phyloP scores from a whole-genome alignment of 179 eudicot genomes.

The Heliamphora pulchella region DNA sequence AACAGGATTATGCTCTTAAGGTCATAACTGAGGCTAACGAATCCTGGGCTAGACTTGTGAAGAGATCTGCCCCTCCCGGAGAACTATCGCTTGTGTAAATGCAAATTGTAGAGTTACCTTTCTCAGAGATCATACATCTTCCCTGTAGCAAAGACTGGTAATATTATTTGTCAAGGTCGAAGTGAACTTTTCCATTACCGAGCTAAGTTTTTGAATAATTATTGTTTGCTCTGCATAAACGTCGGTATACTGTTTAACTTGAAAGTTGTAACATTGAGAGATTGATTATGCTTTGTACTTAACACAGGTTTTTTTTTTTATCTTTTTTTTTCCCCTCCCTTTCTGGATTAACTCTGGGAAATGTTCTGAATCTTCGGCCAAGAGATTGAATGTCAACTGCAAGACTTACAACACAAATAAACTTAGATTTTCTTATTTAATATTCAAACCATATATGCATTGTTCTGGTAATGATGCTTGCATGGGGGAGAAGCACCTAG shows the following conservation, averaged over 20 bases:
- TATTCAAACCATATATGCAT: no score
- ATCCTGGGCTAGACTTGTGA: constrained; percentile 89
- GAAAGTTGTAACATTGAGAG: not conserved
- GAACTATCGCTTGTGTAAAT: constrained; percentile 78
- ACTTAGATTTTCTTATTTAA: no score
- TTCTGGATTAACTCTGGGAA: not conserved
- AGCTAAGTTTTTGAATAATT: not conserved
- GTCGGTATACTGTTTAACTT: not conserved
- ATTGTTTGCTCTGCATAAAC: not conserved
- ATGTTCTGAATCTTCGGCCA: not conserved
- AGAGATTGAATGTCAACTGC: not conserved
- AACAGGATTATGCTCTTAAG: constrained; percentile 90
- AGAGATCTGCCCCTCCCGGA: constrained; percentile 74
- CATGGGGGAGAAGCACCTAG: no score
- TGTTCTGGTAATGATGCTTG: no score
- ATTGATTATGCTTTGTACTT: not conserved
- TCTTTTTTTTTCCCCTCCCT: no score
- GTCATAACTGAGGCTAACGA: constrained; percentile 87
- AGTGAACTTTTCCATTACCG: not conserved
- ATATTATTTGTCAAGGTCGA: not conserved
- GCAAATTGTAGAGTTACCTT: not conserved
- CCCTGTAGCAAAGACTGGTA: not conserved
- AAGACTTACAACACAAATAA: not conserved
- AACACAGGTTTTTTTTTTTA: no score
- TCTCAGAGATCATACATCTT: not conserved